Conservation (phyloP, 257 asterid genomes). For the Capsicum baccatum region DNA sequence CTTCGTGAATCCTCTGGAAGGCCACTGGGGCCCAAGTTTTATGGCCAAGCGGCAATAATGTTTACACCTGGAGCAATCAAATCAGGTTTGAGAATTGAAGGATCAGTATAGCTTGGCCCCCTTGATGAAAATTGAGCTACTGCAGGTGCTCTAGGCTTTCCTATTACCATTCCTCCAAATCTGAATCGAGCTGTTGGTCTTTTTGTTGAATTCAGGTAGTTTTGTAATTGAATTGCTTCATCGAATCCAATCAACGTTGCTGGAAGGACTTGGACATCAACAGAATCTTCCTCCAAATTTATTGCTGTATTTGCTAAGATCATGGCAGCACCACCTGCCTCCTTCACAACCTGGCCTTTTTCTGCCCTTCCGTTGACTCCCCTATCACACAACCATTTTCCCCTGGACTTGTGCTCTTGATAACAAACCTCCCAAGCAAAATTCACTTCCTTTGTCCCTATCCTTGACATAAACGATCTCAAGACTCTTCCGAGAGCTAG, state of each 20-base stretch:
- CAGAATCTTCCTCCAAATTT: slow-evolving; percentile 85
- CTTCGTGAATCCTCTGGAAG: slow-evolving; percentile 86
- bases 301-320: slow-evolving; percentile 72
- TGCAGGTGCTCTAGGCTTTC: slow-evolving; percentile 74
- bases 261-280: slow-evolving; percentile 80
- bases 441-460: slow-evolving; percentile 62
- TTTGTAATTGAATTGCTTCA: slow-evolving; percentile 59
- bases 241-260: slow-evolving; percentile 75
- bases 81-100: slow-evolving; percentile 85
- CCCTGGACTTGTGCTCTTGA: slow-evolving; percentile 60
- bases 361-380: slow-evolving; percentile 89
- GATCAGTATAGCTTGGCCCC: slow-evolving; percentile 85
- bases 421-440: slow-evolving; percentile 78
- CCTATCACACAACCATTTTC: slow-evolving; percentile 83
- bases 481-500: slow-evolving; percentile 53
- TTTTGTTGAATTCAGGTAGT: slow-evolving; percentile 59
- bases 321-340: slow-evolving; percentile 86
- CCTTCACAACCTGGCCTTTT: slow-evolving; percentile 84
- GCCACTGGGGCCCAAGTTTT: slow-evolving; percentile 85
- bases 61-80: slow-evolving; percentile 93
- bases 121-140: slow-evolving; percentile 91
- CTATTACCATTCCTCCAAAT: slow-evolving; percentile 70
- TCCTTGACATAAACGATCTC: slow-evolving; percentile 70
- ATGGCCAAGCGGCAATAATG: slow-evolving; percentile 95
- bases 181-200: slow-evolving; percentile 68